Conservation (phyloP, 2,329 filamentous ascomycete species). For the Botryotinia calthae region DNA sequence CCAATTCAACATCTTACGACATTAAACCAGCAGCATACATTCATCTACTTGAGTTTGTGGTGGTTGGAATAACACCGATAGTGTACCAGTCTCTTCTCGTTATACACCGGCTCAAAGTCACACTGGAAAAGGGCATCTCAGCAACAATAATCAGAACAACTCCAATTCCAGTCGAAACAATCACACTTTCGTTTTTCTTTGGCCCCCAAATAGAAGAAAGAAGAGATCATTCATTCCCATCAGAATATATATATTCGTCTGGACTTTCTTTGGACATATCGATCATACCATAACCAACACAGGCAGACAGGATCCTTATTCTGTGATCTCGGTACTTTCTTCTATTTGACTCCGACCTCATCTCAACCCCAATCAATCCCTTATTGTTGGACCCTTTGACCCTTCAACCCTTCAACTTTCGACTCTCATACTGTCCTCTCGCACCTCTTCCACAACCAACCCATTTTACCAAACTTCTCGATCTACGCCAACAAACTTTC, state of each 20-base stretch:
- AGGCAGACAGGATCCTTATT: background rate
- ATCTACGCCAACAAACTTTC: background rate
- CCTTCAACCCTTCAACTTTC: background rate
- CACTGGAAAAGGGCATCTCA: too few relatives aligned
- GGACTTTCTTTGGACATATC: background rate
- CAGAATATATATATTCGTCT: background rate
- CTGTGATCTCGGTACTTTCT: background rate
- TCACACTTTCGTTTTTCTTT: background rate
- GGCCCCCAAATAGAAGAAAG: background rate
- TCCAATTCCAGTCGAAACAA: background rate
- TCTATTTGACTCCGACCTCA: background rate
- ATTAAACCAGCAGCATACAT: background rate
- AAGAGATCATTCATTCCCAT: background rate
- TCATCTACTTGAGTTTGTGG: background rate
- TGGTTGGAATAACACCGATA: background rate
- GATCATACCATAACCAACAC: background rate
- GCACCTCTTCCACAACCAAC: background rate
- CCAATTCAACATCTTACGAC: background rate
- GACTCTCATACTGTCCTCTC: background rate
- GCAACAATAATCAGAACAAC: background rate
- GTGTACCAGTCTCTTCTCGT: background rate
- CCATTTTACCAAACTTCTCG: background rate
- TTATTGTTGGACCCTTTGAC: background rate
- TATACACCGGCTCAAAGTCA: background rate
- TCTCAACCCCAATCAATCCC: background rate